These are phyloP conservation scores for Thelonectria olida DNA, from an alignment of 2,329 filamentous ascomycete species.

Conservation along the genomic window DNA sequence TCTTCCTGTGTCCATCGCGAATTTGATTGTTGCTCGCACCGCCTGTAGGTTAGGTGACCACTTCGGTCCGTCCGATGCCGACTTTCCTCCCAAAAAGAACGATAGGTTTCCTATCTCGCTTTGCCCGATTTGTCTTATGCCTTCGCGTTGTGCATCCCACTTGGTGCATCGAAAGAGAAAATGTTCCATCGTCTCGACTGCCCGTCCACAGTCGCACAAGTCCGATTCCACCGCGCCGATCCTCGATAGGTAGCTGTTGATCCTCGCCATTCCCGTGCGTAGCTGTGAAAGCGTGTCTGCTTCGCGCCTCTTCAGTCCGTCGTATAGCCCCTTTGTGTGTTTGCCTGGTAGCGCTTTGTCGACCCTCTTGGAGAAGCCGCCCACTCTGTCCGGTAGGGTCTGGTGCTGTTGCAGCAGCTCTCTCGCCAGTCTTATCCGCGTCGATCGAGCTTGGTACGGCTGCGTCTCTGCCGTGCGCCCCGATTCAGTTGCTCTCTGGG, in stretches of 20 bases:
- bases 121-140: not conserved
- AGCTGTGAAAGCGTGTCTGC: not conserved
- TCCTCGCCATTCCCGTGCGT: not conserved
- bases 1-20: not conserved
- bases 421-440: not conserved
- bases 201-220: not conserved
- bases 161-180: not conserved
- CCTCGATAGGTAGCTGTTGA: not conserved
- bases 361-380: not conserved
- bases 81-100: not conserved
- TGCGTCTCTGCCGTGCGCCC: not conserved
- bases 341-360: not conserved
- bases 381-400: not conserved
- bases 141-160: not conserved
- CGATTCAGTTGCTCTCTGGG: not conserved
- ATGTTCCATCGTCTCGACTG: not conserved
- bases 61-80: not conserved
- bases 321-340: not conserved
- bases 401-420: not conserved
- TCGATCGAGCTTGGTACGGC: not conserved
- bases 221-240: not conserved
- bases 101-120: not conserved
- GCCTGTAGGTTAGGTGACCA: not conserved
- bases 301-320: not conserved
- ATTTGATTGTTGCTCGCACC: not conserved